Evolutionary conservation across 1,284 basidiomycete species (phyloP).

Genomic region (Chalciporus piperatoides): DNA sequence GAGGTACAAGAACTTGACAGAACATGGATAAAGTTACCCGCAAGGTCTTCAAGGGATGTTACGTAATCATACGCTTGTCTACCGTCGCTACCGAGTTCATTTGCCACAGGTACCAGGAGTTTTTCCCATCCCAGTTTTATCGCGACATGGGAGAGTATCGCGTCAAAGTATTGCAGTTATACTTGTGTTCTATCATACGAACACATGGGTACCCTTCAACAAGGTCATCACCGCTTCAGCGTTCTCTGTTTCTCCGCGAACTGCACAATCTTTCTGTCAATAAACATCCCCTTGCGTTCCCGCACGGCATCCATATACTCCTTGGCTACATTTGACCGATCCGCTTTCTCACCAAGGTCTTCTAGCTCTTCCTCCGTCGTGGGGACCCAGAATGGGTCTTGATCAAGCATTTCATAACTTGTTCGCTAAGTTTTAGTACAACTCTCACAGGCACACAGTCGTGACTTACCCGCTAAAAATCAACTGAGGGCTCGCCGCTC

Average conservation of each 20-base stretch:
- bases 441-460: background rate
- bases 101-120: constrained; percentile 14
- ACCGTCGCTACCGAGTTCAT: constrained; percentile 16
- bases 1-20: constrained; percentile 12
- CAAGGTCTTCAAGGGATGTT: constrained; percentile 15
- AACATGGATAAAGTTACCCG: constrained; percentile 16
- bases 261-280: constrained; percentile 90
- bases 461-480: constrained; percentile 85
- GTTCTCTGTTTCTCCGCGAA: constrained; percentile 96
- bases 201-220: background rate
- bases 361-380: constrained; percentile 97
- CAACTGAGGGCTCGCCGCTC: constrained; percentile 94
- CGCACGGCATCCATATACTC: constrained; percentile 91
- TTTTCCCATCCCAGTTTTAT: background rate
- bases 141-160: background rate
- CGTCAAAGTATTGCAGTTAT: background rate
- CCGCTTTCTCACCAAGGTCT: constrained; percentile 95
- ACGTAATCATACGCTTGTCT: constrained; percentile 21
- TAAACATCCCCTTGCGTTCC: constrained; percentile 92
- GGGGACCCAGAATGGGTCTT: constrained; percentile 99
- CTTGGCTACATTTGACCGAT: constrained; percentile 92
- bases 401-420: constrained; percentile 84
- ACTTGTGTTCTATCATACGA: background rate
- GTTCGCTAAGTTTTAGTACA: constrained; percentile 18
- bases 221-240: constrained; percentile 64